Base-by-base conservation (phyloP, 768 basidiomycete genomes). In the Mycena epipterygia region DNA sequence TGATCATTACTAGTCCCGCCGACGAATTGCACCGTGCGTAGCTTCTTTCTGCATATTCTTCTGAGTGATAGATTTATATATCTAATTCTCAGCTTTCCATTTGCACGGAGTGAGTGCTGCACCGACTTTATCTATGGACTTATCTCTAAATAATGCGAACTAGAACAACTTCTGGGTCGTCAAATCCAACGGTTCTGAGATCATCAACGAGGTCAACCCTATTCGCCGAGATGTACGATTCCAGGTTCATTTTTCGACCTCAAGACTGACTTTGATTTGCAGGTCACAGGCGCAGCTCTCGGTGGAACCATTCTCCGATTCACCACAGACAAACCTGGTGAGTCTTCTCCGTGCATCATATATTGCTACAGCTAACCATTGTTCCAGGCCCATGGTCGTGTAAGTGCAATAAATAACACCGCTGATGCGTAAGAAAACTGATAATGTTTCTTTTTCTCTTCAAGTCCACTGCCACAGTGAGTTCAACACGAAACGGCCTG, bases 321-420 rank as follows among this genome's bases (percentile, higher is more conserved):
- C 81, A 74, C 79, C 16, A 89, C 90, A 7, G 86, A 90, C 72
- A 89, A 88, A 76, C 81, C 89, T 0, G 90, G 89, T 62, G 48
- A 66, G 68, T 37, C 42, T 35, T 8, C 8, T 6, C n/a, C 17
- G 23, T 11, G 25, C 8, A 16, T 9, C 33, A 25, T 2, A 37
- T n/a, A 46, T n/a, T 46, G 19, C 23, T 41, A 29, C 6, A 25
- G 25, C 30, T 12, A 2, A 41, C 21, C 0, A 8, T 19, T 8
- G 49, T 8, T 12, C 19, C 44, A 76, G 77, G 77, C 27, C 75
- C 77, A 3, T 78, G 75, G 74, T 78, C 77, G 73, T 78, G 51
- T 64, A 32, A 64, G 63, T 55, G 9, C 33, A 3, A 9, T 48
- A 41, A 17, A 41, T 21, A 4, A 21, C 44, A 8, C 35, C 29